Evolutionary conservation across 1,284 basidiomycete species (phyloP), one percentile per base, ranked within the genome.

Genomic region (Austroboletus novae-zelandiae): DNA sequence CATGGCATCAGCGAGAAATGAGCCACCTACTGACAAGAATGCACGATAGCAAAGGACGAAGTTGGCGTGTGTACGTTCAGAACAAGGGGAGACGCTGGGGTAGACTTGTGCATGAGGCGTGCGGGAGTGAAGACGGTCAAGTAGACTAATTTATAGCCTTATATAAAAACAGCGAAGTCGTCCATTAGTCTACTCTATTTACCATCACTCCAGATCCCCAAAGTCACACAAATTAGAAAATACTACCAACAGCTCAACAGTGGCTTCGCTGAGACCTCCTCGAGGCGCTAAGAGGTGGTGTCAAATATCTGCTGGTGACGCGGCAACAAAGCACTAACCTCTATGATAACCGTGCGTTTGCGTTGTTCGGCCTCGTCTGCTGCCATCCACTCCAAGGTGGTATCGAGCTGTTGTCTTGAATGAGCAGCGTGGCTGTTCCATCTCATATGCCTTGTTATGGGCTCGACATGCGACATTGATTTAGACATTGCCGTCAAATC

Each of bases 11-110:
- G 32, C 23, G 20, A 40, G 29, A n/a, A 35, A 27, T 39, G 42
- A 18, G 23, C 17, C 40, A 54, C 39, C 45, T 51, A 74, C 83
- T 64, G 59, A 86, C 89, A 70, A 34, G 85, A 86, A 65, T 90
- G 86, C 15, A 84, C 70, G 42, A 90, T 76, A 9, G 86, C 77
- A 61, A 90, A 84, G 13, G 89, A 91, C 9, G 80, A 78, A 2
- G 74, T 65, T 0, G 89, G 88, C 0, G 89, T 90, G 58, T 91
- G 89, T 27, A 90, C 77, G 56, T 85, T 79, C 48, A 91, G 67
- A 42, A 89, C 67, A 30, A 77, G 70, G 44, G 70, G 55, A 29
- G 61, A n/a, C 43, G 50, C 47, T 1, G 39, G 20, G 10, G 37
- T 18, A 17, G 50, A 44, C 50, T 52, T 52, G 20, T 32, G 2